Percentiles rank a stretch among this genome's conserved stretches.
These are phyloP conservation scores for Solanum infundibuliforme DNA, from an alignment of 257 asterid genomes.

Conservation along the genomic window DNA sequence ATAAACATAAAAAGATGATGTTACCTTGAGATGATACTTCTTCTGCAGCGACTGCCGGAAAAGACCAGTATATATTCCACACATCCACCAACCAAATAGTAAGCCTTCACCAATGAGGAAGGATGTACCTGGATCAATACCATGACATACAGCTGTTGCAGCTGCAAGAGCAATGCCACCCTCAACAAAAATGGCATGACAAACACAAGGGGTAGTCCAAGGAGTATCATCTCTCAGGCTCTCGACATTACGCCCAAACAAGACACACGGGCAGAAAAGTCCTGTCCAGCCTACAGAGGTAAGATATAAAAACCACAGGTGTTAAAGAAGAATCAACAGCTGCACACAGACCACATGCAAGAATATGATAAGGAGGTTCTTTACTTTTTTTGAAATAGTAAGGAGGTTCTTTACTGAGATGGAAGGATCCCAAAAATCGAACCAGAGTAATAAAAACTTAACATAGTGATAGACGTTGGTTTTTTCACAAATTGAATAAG, in stretches of 20 bases:
- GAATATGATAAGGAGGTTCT: not conserved
- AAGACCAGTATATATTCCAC: constrained; percentile 94
- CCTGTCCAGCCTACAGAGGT: constrained; percentile 7
- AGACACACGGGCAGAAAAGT: constrained; percentile 4
- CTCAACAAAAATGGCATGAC: constrained; percentile 86
- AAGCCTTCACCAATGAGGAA: constrained; percentile 84
- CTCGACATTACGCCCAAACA: constrained; percentile 17
- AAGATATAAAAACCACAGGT: not conserved
- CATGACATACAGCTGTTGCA: constrained; percentile 62
- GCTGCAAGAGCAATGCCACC: constrained; percentile 83
- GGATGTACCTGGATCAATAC: constrained; percentile 81
- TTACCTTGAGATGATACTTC: constrained; percentile 96
- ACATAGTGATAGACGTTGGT: not conserved
- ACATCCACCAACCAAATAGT: constrained; percentile 99
- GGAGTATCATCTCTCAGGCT: constrained; percentile 76
- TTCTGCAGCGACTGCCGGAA: constrained; percentile 78
- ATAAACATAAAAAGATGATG: not conserved
- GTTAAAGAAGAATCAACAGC: not conserved
- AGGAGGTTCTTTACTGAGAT: not conserved
- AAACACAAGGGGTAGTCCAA: constrained; percentile 87
- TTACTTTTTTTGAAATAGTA: too few relatives aligned
- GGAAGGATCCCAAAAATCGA: not conserved
- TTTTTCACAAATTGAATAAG: not conserved
- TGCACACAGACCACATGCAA: not conserved
- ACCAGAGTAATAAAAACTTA: not conserved